A percentile compares a stretch with the other conserved stretches of the same genome.
phyloP scores from a whole-genome alignment of 768 basidiomycete genomes.

The Amanita exitialis region DNA sequence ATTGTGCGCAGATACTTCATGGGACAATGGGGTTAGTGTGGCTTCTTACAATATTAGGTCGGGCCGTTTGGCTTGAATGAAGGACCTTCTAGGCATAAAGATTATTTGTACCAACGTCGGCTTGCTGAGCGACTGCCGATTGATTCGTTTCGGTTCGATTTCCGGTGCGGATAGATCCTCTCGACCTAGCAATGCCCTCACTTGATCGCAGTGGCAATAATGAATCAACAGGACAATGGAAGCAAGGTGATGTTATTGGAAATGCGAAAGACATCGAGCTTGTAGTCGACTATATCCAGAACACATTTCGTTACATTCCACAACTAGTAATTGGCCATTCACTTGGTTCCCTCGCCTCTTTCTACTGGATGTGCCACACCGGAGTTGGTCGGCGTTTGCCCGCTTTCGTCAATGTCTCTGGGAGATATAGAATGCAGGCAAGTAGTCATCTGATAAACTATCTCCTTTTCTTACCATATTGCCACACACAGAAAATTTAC shows the following conservation, averaged over 20 bases:
- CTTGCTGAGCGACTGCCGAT: constrained; percentile 55
- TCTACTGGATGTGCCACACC: constrained; percentile 60
- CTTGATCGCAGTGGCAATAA: constrained; percentile 51
- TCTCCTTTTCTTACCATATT: not conserved
- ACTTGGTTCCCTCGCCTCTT: constrained; percentile 57
- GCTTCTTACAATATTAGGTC: constrained; percentile 10
- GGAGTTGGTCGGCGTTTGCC: constrained; percentile 45
- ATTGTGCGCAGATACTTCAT: constrained; percentile 53
- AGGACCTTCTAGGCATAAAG: constrained; percentile 55
- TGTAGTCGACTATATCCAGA: constrained; percentile 54
- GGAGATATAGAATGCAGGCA: constrained; percentile 73
- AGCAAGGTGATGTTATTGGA: constrained; percentile 43
- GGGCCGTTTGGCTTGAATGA: not conserved
- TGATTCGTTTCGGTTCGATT: constrained; percentile 84
- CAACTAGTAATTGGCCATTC: constrained; percentile 74
- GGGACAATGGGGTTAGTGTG: constrained; percentile 63
- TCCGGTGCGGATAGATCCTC: constrained; percentile 43
- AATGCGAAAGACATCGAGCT: constrained; percentile 59
- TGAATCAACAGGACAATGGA: constrained; percentile 64
- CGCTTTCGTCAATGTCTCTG: constrained; percentile 66
- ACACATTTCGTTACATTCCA: constrained; percentile 52
- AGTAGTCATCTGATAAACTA: constrained; percentile 15
- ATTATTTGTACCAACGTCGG: constrained; percentile 73
- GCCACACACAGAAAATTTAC: constrained; percentile 26
- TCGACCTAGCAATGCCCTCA: not conserved